phyloP scores from a whole-genome alignment of 192 early-diverging fungal species.

The Coemansia sp. region DNA sequence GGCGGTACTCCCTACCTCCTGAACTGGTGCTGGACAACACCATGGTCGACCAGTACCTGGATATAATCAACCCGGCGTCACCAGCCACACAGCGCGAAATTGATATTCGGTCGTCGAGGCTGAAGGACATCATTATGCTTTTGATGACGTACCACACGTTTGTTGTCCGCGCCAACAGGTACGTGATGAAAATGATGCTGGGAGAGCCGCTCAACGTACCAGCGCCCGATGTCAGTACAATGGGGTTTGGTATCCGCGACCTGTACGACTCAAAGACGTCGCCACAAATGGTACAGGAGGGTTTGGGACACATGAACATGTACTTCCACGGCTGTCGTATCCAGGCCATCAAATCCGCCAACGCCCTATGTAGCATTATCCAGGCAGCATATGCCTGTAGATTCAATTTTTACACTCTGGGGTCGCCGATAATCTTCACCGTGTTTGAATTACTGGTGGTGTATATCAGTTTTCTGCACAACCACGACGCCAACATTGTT shows the following conservation, averaged over 20 bases:
- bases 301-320: slow-evolving; percentile 42
- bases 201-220: slow-evolving; percentile 43
- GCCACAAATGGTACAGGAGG: slow-evolving; percentile 18
- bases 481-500: slow-evolving; percentile 24
- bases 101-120: slow-evolving; percentile 33
- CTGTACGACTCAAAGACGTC: slow-evolving; percentile 34
- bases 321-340: slow-evolving; percentile 46
- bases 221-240: slow-evolving; percentile 38
- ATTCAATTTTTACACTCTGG: slow-evolving; percentile 47
- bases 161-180: slow-evolving; percentile 45
- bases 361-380: slow-evolving; percentile 36
- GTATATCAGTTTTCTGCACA: slow-evolving; percentile 36
- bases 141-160: slow-evolving; percentile 46
- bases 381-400: slow-evolving; percentile 35
- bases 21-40: slow-evolving; percentile 28
- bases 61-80: slow-evolving; percentile 25
- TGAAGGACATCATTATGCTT: slow-evolving; percentile 40
- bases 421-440: slow-evolving; percentile 30
- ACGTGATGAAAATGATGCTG: slow-evolving; percentile 49
- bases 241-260: slow-evolving; percentile 43
- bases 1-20: slow-evolving; percentile 36
- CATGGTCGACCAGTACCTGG: slow-evolving; percentile 38
- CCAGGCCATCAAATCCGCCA: slow-evolving; percentile 35
- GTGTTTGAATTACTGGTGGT: slow-evolving; percentile 30
- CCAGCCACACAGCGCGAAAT: slow-evolving; percentile 31